These are phyloP conservation scores for Colletotrichum godetiae DNA, from an alignment of 2,329 filamentous ascomycete genomes.

Conservation along the genomic window DNA sequence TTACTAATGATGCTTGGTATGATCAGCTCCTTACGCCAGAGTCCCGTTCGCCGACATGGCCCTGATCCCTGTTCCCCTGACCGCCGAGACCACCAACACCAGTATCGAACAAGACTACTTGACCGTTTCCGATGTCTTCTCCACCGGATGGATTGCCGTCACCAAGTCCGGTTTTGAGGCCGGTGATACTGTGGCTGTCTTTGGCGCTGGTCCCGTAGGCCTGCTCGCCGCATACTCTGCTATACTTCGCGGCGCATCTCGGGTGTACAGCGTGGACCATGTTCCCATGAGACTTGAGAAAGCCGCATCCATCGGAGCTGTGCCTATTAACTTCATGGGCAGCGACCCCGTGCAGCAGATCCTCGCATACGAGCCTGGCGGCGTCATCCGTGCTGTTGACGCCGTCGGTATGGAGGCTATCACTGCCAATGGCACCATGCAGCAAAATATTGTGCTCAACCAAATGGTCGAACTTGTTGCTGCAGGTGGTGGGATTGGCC, in stretches of 20 bases:
- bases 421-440: conserved; percentile 26
- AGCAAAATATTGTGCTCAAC: conserved; percentile 33
- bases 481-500: conserved; percentile 37
- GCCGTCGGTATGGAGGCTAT: conserved; percentile 36
- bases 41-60: conserved; percentile 76
- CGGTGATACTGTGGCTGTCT: conserved; percentile 71
- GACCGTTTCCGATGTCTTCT: conserved; percentile 56
- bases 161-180: conserved; percentile 67
- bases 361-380: conserved; percentile 22
- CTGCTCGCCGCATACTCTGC: conserved; percentile 57
- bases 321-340: conserved; percentile 36
- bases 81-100: conserved; percentile 49
- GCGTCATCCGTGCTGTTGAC: conserved; percentile 37
- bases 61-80: conserved; percentile 64
- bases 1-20: neutral
- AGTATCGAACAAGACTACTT: conserved; percentile 71
- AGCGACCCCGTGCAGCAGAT: conserved; percentile 34
- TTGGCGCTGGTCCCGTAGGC: conserved; percentile 73
- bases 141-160: conserved; percentile 66
- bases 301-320: conserved; percentile 37
- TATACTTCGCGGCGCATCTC: conserved; percentile 39
- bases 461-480: conserved; percentile 33
- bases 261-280: conserved; percentile 38
- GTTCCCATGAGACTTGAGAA: conserved; percentile 36
- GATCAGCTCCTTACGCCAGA: conserved; percentile 62